phyloP scores from a whole-genome alignment of 2,329 filamentous ascomycete species.

The Venturia nashicola region DNA sequence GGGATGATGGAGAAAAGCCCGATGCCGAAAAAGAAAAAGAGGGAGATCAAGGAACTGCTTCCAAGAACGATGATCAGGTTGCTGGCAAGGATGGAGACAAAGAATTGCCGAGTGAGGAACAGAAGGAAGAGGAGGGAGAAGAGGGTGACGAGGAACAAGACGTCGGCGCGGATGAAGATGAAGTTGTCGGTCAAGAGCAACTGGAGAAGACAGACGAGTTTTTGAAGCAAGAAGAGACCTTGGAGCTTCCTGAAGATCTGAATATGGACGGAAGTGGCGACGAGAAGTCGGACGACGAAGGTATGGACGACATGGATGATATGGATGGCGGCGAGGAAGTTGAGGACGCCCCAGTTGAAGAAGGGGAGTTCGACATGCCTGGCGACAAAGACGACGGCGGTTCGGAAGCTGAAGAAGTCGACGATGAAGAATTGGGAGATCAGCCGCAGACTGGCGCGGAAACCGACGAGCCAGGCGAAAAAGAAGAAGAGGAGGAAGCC shows the following conservation, averaged over 20 bases:
- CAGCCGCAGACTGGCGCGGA: conserved; percentile 23
- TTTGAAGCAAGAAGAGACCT: conserved; percentile 65
- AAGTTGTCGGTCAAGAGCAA: conserved; percentile 55
- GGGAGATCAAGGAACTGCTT: conserved; percentile 44
- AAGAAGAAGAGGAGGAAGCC: conserved; percentile 35
- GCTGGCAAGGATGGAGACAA: conserved; percentile 46
- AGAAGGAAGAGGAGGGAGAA: conserved; percentile 47
- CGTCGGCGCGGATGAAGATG: conserved; percentile 27
- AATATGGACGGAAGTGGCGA: conserved; percentile 60
- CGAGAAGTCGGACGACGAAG: conserved; percentile 13
- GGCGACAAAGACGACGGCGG: conserved; percentile 30
- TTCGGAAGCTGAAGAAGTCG: conserved; percentile 26
- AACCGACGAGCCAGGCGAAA: conserved; percentile 32
- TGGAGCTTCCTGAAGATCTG: conserved; percentile 81
- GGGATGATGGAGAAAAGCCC: conserved; percentile 70
- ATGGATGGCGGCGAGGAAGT: conserved; percentile 37
- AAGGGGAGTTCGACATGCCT: conserved; percentile 28
- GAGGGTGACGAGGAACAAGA: conserved; percentile 47
- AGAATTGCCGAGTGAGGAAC: conserved; percentile 31
- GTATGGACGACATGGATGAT: conserved; percentile 33
- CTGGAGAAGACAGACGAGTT: conserved; percentile 59
- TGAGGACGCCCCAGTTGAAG: conserved; percentile 27
- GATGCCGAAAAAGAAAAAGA: conserved; percentile 73
- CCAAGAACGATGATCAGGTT: conserved; percentile 34
- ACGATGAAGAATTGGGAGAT: conserved; percentile 21